phyloP scores from a whole-genome alignment of 169 alveolate genomes.

The Babesia microti region DNA sequence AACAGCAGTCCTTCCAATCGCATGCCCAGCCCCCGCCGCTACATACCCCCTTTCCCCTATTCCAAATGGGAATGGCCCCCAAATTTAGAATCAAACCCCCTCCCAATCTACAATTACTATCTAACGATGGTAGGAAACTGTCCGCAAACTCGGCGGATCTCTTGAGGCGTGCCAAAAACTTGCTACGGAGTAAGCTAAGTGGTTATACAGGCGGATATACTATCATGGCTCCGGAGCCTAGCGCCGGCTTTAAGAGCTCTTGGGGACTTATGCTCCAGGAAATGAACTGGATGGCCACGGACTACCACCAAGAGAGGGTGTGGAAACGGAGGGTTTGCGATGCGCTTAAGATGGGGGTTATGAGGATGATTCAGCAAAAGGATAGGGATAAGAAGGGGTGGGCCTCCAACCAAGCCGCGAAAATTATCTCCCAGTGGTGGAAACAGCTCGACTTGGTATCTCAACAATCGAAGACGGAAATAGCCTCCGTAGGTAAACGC shows the following conservation, averaged over 20 bases:
- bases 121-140: background rate
- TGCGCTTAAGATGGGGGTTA: slow-evolving; percentile 21
- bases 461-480: too few species aligned
- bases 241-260: slow-evolving; percentile 41
- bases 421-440: too few species aligned
- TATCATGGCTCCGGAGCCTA: slow-evolving; percentile 37
- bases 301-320: slow-evolving; percentile 43
- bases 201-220: slow-evolving; percentile 24
- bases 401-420: slow-evolving; percentile 35
- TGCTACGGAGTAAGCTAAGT: too few species aligned
- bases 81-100: background rate
- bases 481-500: too few species aligned
- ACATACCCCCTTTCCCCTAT: too few species aligned
- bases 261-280: slow-evolving; percentile 46
- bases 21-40: too few species aligned
- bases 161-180: background rate
- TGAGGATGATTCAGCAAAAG: slow-evolving; percentile 14
- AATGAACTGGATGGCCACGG: slow-evolving; percentile 55
- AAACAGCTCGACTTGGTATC: too few species aligned
- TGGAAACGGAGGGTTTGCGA: slow-evolving; percentile 36
- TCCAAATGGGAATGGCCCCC: too few species aligned
- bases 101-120: slow-evolving; percentile 2
- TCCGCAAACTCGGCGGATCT: slow-evolving; percentile 5
- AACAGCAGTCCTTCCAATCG: too few species aligned
- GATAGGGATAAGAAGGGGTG: slow-evolving; percentile 30